Base-by-base conservation (phyloP, 495 filamentous ascomycete species). In the Aspergillus steynii region DNA sequence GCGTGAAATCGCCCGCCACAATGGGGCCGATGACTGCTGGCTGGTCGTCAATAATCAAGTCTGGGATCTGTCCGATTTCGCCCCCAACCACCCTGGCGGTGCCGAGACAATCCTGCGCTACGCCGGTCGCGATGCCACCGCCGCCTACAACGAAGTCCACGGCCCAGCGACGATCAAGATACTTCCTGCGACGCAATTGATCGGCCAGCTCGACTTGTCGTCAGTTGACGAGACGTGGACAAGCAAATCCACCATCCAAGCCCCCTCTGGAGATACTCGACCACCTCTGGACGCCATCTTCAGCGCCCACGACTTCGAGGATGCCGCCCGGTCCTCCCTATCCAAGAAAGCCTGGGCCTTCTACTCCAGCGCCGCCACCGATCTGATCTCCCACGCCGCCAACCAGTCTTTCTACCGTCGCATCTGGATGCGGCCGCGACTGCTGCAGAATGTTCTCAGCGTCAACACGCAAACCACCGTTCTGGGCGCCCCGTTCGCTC, bases 31-130 rank as follows among this genome's bases (percentile, higher is more conserved):
- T 3, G 89, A 88, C 75, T 96, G 92, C 74, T 97, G 93, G 93
- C 89, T 97, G 1, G 81, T 92, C 25, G 82, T 97, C 8, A 88
- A 95, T 75, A 86, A 86, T 47, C 80, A 88, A 59, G 91, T 96
- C 46, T 97, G 92, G 83, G 92, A 97, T 68, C 87, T 96, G 46
- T 90, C 88, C 15, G 78, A 83, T 15, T 89, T 89, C 57, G 72
- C 80, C 1, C 75, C 77, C 1, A 75, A 83, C 47, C 87, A 90
- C 64, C 87, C 87, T 5, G 87, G 86, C 0, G 87, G 87, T n/a
- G 65, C 77, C 10, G 63, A 54, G 20, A 77, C 37, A 28, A 59
- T 62, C 15, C 37, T 56, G 7, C 28, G 45, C 53, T 75, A 86
- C 64, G 86, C 87, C 26, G 87, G 87, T 42, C 69, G 68, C 50